Conservation (phyloP, 2,329 filamentous ascomycete genomes). For the Aspergillus tubingensis region DNA sequence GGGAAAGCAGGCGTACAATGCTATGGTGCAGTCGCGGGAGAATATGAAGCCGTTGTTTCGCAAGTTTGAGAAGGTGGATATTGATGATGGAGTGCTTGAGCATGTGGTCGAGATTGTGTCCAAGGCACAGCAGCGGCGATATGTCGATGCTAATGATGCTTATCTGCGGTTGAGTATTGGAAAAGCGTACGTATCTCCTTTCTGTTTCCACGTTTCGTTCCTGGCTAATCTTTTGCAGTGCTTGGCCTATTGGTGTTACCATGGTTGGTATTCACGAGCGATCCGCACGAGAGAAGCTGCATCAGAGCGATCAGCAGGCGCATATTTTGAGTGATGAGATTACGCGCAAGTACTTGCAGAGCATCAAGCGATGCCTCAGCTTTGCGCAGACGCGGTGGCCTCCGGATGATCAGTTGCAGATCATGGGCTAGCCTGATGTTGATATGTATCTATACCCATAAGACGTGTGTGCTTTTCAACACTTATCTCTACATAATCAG, state of each 20-base stretch:
- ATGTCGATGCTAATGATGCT: constrained; percentile 94
- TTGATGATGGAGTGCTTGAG: constrained; percentile 76
- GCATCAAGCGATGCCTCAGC: constrained; percentile 93
- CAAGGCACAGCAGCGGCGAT: constrained; percentile 84
- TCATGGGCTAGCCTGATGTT: constrained; percentile 73
- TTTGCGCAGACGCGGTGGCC: constrained; percentile 98
- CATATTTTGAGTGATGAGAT: constrained; percentile 97
- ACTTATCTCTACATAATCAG: too few species aligned
- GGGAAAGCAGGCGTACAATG: constrained; percentile 77
- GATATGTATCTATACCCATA: neutral
- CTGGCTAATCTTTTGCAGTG: constrained; percentile 46
- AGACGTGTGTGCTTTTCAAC: too few species aligned
- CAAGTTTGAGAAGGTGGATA: constrained; percentile 77
- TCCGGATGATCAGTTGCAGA: constrained; percentile 83
- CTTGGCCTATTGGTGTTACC: constrained; percentile 98
- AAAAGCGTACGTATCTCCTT: constrained; percentile 62
- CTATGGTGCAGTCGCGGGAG: constrained; percentile 83
- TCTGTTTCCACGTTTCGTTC: neutral
- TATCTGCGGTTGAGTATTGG: constrained; percentile 92
- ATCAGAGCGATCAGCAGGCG: constrained; percentile 74
- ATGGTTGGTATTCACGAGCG: constrained; percentile 99
- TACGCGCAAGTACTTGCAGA: constrained; percentile 93
- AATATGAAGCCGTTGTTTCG: constrained; percentile 89
- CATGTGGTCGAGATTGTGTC: constrained; percentile 90
- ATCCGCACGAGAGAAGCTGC: constrained; percentile 90